Base-by-base conservation (phyloP, 75 land plant species). In the Pinus tabuliformis region DNA sequence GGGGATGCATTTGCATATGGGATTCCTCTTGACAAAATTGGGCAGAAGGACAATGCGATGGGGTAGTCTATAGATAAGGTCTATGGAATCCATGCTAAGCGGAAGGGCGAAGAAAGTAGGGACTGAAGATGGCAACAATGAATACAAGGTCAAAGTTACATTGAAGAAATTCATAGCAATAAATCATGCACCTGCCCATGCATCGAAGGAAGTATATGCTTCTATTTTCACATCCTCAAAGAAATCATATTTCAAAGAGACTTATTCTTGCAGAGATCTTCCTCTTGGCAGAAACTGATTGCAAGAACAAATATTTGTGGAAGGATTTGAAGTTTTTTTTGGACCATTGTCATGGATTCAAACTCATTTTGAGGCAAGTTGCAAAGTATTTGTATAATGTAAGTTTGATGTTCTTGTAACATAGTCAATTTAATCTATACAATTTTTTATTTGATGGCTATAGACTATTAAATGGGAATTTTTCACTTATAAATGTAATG, bases 211-310 rank as follows among this genome's bases (percentile, higher is more conserved):
- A 61, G 91, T 96, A 1, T 96, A 91, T 86, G 92, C 90, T 2
- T 96, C 97, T 2, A 91, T 96, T 16, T 96, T 96, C 74, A 91
- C 93, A n/a, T 96, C 99, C 0, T 96, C 99, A 0, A 91, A 78
- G 83, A 91, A 90, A 73, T 70, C 75, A 52, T 78, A 86, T 20
- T 75, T 92, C 68, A 93, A 83, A 77, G 99, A 93, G 84, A 96
- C 99, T 6, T 96, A 81, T 63, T 58, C 75, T 16, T 96, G 99
- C 80, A 88, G 95, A 64, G 89, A 97, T 66, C 92, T 96, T 58
- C 99, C 99, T 15, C 88, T 96, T 33, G 97, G 97, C 42, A 77
- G 99, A 74, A 96, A 96, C 75, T 95, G 85, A 95, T 76, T 57
- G 73, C 21, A 18, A 16, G 5, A 42, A 42, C 4, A 42, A 42